Percentiles rank a stretch among this genome's conserved stretches.
Evolutionary conservation across 2,329 filamentous ascomycete species (phyloP).

Genomic region (Sclerotinia nivalis): DNA sequence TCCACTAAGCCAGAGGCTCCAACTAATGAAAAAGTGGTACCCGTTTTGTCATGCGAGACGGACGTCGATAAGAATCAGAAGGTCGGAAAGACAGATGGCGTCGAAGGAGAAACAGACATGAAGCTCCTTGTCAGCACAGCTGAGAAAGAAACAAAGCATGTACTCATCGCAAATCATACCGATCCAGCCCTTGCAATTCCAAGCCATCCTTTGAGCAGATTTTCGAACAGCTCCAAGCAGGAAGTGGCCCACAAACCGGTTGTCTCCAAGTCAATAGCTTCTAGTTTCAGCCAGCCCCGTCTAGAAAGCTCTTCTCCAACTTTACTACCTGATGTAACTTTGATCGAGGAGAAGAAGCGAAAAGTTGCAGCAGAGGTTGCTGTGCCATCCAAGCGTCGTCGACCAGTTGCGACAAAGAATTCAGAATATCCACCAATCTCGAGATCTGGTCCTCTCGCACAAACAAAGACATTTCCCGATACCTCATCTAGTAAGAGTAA

Average conservation of each 20-base stretch:
- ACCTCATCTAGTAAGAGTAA: background rate
- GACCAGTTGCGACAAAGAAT: background rate
- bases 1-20: background rate
- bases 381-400: slow-evolving; percentile 9
- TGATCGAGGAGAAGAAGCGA: slow-evolving; percentile 18
- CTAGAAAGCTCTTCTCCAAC: background rate
- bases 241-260: background rate
- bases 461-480: background rate
- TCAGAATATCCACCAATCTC: background rate
- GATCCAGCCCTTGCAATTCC: background rate
- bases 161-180: background rate
- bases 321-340: background rate
- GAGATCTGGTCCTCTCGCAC: background rate
- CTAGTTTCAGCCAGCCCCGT: background rate
- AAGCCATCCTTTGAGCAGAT: background rate
- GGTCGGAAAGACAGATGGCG: background rate
- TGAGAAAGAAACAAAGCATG: background rate
- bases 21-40: background rate
- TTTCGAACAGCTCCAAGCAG: slow-evolving; percentile 1
- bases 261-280: background rate
- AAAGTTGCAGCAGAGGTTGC: slow-evolving; percentile 1
- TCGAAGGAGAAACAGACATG: background rate
- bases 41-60: background rate
- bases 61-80: background rate
- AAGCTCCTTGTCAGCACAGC: background rate